These are phyloP conservation scores for Mycena metata DNA, from an alignment of 768 basidiomycete species.

Conservation along the genomic window DNA sequence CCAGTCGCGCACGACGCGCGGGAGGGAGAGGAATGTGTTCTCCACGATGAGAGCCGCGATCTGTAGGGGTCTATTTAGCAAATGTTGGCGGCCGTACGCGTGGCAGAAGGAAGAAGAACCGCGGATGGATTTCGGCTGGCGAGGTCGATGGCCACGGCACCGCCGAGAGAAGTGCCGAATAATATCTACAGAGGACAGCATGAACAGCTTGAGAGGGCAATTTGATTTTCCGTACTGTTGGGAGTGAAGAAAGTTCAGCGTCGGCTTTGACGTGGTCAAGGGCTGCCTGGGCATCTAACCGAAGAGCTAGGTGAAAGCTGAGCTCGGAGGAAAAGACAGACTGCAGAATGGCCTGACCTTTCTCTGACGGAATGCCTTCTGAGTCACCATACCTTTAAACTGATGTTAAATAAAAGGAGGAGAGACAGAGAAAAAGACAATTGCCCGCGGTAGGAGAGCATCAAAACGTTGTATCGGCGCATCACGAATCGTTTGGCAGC, in stretches of 20 bases:
- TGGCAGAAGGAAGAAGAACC: conserved; percentile 42
- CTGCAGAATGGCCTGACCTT: not conserved
- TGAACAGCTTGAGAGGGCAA: not conserved
- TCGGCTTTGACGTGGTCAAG: conserved; percentile 36
- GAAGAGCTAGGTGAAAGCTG: conserved; percentile 27
- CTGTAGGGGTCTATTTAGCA: conserved; percentile 42
- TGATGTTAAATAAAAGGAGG: too few species aligned
- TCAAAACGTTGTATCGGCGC: conserved; percentile 35
- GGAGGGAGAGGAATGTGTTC: conserved; percentile 80
- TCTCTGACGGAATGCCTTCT: conserved; percentile 39
- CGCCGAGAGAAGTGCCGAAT: conserved; percentile 77
- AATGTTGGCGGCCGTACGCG: too few species aligned
- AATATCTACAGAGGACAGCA: conserved; percentile 54
- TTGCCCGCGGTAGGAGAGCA: conserved; percentile 43
- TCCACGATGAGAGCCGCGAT: conserved; percentile 75
- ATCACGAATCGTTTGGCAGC: conserved; percentile 25
- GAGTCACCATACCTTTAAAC: conserved; percentile 37
- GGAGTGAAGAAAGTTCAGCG: conserved; percentile 15
- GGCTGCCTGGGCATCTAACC: conserved; percentile 41
- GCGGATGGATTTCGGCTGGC: conserved; percentile 69
- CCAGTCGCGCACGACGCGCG: conserved; percentile 45
- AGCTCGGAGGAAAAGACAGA: too few species aligned
- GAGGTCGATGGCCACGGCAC: conserved; percentile 81
- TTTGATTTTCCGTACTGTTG: conserved; percentile 1
- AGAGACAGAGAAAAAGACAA: not conserved